These are phyloP conservation scores for Zanthoxylum bungeanum DNA, from an alignment of 345 rosid genomes.

Conservation along the genomic window DNA sequence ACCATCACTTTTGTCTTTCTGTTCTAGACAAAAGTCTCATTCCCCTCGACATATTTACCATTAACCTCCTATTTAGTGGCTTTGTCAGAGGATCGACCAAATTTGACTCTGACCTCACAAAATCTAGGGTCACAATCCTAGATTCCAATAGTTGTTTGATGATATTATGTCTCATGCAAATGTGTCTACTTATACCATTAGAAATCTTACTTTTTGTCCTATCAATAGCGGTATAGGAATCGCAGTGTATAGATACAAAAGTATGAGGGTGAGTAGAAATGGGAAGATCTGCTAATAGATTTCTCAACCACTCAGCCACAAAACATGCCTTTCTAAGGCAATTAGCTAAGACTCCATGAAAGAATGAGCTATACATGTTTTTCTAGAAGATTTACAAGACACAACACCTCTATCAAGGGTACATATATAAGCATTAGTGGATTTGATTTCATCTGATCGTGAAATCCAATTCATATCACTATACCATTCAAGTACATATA, in stretches of 20 bases:
- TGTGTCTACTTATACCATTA: not conserved
- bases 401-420: not conserved
- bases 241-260: not conserved
- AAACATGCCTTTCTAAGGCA: not conserved
- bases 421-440: not conserved
- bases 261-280: not conserved
- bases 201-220: not conserved
- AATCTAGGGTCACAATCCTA: no score
- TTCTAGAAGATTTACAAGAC: not conserved
- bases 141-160: not conserved
- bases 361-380: not conserved
- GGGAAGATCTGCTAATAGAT: not conserved
- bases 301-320: not conserved
- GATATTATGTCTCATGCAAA: not conserved
- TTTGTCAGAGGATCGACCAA: no score
- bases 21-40: no score
- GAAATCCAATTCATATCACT: not conserved
- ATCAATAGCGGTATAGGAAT: not conserved
- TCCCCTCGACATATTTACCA: accelerated
- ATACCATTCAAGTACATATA: not conserved
- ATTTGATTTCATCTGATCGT: not conserved
- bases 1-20: no score
- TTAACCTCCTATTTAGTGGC: no score
- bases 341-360: not conserved
- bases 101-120: no score